Base-by-base conservation (phyloP, 164 flowering plant species). In the Annona squamosa region DNA sequence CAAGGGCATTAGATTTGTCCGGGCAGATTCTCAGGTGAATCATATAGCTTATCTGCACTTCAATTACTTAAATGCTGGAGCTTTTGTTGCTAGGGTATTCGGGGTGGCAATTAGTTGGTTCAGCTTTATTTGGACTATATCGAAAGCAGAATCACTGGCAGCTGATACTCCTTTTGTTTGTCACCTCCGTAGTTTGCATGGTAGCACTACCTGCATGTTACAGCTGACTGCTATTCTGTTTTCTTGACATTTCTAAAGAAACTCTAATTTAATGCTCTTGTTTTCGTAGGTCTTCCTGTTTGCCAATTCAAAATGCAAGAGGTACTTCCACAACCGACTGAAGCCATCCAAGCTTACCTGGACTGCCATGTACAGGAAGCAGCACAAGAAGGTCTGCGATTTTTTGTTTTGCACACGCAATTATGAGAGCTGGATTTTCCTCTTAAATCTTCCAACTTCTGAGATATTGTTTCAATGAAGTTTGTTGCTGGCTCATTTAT, bases 291-390 rank as follows among this genome's bases (percentile, higher is more conserved):
- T 82, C 46, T 82, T 91, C 79, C 85, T 90, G 13, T 91, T 91
- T 69, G 83, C 86, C n/a, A 91, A 91, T 67, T 91, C 94, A 3
- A 90, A 91, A 85, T 91, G 97, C 82, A 91, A 88, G 85, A 83
- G 92, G 81, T 90, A 91, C 79, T 91, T 91, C 85, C 94, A 91
- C 86, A 91, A 88, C 78, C 73, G 86, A 4, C 67, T 91, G 87
- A 91, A 88, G 89, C 97, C 97, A n/a, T 85, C 97, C 1, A 91
- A 91, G 85, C 92, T 91, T 74, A 86, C 91, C 7, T 87, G 89
- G 89, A 86, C 88, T 6, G 89, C 89, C 4, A 86, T 85, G 84
- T 86, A 82, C 81, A 75, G 89, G 74, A 86, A 87, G 81, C 89
- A 87, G 77, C 89, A 85, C 56, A 87, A 86, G 76, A 86, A 86